Base-by-base conservation (phyloP, 2,329 filamentous ascomycete genomes). In the Sporothrix pseudoabietina region DNA sequence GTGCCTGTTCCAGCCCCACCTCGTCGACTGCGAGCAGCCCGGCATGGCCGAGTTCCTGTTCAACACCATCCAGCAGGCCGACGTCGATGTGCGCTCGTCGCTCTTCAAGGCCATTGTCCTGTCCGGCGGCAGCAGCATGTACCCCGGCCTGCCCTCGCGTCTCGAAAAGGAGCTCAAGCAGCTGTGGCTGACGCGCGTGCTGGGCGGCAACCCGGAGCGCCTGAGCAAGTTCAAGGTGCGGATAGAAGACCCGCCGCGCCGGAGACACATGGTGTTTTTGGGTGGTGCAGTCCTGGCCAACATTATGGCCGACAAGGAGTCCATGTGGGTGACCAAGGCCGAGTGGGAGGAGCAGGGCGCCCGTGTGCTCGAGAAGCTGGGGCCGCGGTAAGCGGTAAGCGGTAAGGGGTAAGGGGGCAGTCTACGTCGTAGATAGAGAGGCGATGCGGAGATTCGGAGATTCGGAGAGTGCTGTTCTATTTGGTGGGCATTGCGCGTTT, bases 101-200 rank as follows among this genome's bases (percentile, higher is more conserved):
- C 87, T 99, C 75, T 99, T 96, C 89, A 98, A 97, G 86, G 96
- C 96, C 14, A 95, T 99, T 79, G 96, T 99, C 75, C 88, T 99
- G 72, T 98, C 94, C 57, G 96, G 96, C 77, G 96, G 96, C 77
- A 97, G 93, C 86, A 97, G 93, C 90, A 99, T 99, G 96, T 99
- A 99, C 83, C 96, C 96, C 0, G 96, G 96, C 74, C 87, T 99
- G 77, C 96, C 96, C 5, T 97, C 94, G 75, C 89, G 96, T 76
- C 84, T 99, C 83, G 96, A 99, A 85, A 99, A 99, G 88, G 96
- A 99, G 84, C 85, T 99, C 78, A 99, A 99, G 87, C 96, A 99
- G 85, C 85, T 99, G 78, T 99, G 96, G 96, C 88, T 99, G 77
- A 98, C 95, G 72, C 91, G 92, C 77, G 94, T 98, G 59, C 85